Conservation (phyloP, 768 basidiomycete species). For the Antrodiella citrinella region DNA sequence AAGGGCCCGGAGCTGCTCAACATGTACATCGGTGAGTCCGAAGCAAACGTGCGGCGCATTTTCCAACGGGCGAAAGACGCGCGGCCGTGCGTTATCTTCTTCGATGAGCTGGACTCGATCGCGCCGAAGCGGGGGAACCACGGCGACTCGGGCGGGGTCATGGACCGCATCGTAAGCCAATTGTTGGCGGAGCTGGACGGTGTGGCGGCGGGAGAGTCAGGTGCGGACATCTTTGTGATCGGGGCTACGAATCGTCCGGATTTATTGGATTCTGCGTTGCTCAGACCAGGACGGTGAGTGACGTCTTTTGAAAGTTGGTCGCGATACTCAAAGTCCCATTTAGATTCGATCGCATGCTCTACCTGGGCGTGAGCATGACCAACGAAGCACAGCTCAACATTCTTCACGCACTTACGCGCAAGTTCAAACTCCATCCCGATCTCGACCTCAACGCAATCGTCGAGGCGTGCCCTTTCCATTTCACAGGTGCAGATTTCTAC, state of each 20-base stretch:
- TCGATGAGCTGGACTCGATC: conserved; percentile 92
- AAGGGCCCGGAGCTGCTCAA: conserved; percentile 94
- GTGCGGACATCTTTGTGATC: conserved; percentile 82
- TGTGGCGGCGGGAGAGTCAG: conserved; percentile 56
- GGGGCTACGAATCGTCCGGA: conserved; percentile 95
- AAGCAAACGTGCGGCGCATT: conserved; percentile 91
- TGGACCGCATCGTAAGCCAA: conserved; percentile 97
- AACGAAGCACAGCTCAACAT: conserved; percentile 83
- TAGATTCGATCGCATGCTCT: conserved; percentile 96
- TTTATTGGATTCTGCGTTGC: conserved; percentile 78
- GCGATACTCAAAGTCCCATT: conserved; percentile 3
- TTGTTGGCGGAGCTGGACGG: conserved; percentile 91
- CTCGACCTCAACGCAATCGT: conserved; percentile 60
- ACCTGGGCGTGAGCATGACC: conserved; percentile 85
- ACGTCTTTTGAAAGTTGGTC: too few relatives aligned
- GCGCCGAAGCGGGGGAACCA: conserved; percentile 93
- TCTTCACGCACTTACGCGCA: conserved; percentile 83
- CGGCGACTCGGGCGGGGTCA: conserved; percentile 94
- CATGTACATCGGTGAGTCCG: conserved; percentile 98
- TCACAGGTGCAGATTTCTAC: conserved; percentile 97
- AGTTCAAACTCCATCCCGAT: conserved; percentile 72
- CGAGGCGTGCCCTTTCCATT: conserved; percentile 79
- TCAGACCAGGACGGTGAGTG: conserved; percentile 77
- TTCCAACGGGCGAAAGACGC: conserved; percentile 91
- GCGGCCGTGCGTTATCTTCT: conserved; percentile 91